Percentiles rank a stretch among this genome's conserved stretches.
These are phyloP conservation scores for Macadamia integrifolia DNA, from an alignment of 164 flowering plant species.

Conservation along the genomic window DNA sequence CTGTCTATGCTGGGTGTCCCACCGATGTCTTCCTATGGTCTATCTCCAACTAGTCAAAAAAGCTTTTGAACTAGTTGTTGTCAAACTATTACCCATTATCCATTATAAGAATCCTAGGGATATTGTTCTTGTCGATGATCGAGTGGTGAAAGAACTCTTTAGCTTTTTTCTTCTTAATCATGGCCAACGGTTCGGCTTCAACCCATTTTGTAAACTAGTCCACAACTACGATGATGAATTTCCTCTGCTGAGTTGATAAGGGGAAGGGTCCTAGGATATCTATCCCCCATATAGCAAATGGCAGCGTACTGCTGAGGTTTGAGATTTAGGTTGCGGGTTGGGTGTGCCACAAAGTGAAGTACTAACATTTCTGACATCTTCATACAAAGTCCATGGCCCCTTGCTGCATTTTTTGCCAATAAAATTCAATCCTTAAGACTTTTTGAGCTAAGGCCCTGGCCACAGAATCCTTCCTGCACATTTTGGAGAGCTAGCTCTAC, in stretches of 20 bases:
- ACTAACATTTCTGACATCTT: not conserved
- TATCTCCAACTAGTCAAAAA: too few relatives aligned
- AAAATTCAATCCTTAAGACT: not conserved
- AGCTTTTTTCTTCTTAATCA: too few relatives aligned
- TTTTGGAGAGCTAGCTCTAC: not conserved
- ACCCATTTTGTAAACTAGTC: not conserved
- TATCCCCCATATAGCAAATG: not conserved
- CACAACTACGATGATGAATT: not conserved
- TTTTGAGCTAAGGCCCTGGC: not conserved
- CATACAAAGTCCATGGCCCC: not conserved
- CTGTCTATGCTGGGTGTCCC: too few relatives aligned
- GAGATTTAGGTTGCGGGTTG: not conserved
- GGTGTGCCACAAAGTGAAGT: not conserved
- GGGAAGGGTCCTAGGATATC: not conserved
- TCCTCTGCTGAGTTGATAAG: not conserved
- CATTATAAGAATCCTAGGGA: too few relatives aligned
- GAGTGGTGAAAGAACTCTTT: too few relatives aligned
- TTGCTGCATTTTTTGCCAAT: not conserved
- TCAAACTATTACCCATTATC: too few relatives aligned
- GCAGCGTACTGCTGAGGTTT: not conserved
- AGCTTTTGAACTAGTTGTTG: too few relatives aligned
- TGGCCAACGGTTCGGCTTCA: not conserved
- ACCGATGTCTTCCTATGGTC: too few relatives aligned
- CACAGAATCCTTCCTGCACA: not conserved
- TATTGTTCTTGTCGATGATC: too few relatives aligned